Percentiles rank a stretch among this genome's conserved stretches.
Evolutionary conservation across 1,284 basidiomycete genomes (phyloP).

Genomic region (Moesziomyces sp.): DNA sequence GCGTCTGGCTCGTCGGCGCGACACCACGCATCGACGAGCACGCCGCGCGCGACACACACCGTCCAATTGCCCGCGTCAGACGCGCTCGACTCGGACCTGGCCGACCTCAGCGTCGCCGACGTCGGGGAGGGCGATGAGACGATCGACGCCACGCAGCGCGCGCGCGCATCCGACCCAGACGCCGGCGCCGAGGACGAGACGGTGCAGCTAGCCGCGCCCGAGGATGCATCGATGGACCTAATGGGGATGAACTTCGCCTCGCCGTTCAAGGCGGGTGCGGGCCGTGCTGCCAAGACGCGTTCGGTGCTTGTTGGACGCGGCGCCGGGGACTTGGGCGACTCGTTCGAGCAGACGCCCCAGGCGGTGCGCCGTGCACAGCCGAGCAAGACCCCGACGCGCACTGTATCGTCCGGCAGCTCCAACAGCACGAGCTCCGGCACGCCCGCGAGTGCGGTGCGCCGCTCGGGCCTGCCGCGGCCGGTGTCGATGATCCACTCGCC

Average conservation of each 20-base stretch:
- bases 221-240: constrained; percentile 55
- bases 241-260: constrained; percentile 53
- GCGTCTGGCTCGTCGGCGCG: constrained; percentile 14
- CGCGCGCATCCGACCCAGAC: background rate
- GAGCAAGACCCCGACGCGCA: constrained; percentile 4
- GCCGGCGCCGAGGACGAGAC: constrained; percentile 45
- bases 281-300: constrained; percentile 12
- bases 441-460: constrained; percentile 17
- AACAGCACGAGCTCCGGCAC: constrained; percentile 19
- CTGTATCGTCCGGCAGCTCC: constrained; percentile 26
- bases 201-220: constrained; percentile 38
- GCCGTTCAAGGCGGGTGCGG: constrained; percentile 27
- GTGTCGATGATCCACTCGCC: constrained; percentile 47
- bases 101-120: constrained; percentile 17
- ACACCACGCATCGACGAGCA: constrained; percentile 8
- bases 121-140: constrained; percentile 27
- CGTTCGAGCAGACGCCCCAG: constrained; percentile 11
- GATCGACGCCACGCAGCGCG: constrained; percentile 31
- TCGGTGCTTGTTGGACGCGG: constrained; percentile 7
- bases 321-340: constrained; percentile 7
- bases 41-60: constrained; percentile 3
- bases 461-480: constrained; percentile 44
- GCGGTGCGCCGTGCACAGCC: constrained; percentile 1
- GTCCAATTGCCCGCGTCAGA: background rate
- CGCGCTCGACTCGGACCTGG: constrained; percentile 18